phyloP scores from a whole-genome alignment of 345 rosid genomes.

The Camelina hispida region DNA sequence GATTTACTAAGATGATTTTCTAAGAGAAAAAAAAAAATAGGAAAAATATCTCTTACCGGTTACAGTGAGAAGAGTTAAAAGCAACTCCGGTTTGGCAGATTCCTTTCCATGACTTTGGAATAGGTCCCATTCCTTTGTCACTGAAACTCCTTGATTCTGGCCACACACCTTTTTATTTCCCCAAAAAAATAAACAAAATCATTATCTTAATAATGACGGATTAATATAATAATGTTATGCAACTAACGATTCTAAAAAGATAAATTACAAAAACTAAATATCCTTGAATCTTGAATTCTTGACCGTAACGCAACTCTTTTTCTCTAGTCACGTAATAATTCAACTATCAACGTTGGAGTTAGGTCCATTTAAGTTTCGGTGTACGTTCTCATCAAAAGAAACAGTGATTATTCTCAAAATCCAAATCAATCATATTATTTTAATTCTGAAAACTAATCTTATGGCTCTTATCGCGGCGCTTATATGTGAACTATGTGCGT shows the following conservation, averaged over 20 bases:
- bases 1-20: background rate
- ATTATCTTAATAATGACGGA: slow-evolving; percentile 21
- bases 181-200: background rate
- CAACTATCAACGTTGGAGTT: slow-evolving; percentile 44
- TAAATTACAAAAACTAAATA: background rate
- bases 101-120: slow-evolving; percentile 92
- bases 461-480: slow-evolving; percentile 34
- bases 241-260: background rate
- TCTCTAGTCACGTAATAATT: slow-evolving; percentile 33
- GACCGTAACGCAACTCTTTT: slow-evolving; percentile 35
- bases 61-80: slow-evolving; percentile 77
- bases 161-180: slow-evolving; percentile 70
- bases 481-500: slow-evolving; percentile 6
- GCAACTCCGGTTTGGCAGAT: slow-evolving; percentile 72
- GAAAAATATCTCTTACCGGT: slow-evolving; percentile 47
- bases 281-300: slow-evolving; percentile 33
- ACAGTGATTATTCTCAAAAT: slow-evolving; percentile 27
- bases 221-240: background rate
- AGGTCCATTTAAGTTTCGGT: slow-evolving; percentile 42
- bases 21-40: background rate
- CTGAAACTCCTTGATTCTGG: slow-evolving; percentile 85
- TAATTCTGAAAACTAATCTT: background rate
- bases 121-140: slow-evolving; percentile 77
- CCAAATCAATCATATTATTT: background rate
- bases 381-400: slow-evolving; percentile 34